Base-by-base conservation (phyloP, 2,329 filamentous ascomycete species). In the Curvularia verruculosa region DNA sequence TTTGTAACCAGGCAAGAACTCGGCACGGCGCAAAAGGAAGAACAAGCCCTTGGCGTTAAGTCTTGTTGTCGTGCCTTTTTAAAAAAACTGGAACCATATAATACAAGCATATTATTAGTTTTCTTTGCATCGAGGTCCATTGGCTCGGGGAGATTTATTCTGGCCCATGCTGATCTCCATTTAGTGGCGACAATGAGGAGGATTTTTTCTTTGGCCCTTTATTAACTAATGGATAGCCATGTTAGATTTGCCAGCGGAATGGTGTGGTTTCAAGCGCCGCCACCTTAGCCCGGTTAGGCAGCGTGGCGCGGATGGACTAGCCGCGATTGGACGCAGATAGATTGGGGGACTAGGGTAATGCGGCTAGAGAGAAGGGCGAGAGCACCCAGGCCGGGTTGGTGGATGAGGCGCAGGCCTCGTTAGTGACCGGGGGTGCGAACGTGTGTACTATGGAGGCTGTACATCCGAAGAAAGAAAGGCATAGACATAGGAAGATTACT, bases 251-350 rank as follows among this genome's bases (percentile, higher is more conserved):
- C 34, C 15, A 36, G 34, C 15, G 5, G 15, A 36, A 36, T 36
- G 8, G 34, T 36, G 13, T 18, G 34, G 34, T 56, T 56, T 56
- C 54, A 56, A 6, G 43, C 28, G 44, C 54, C 49, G 43, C 43
- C 12, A 21, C n/a, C 9, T 21, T 41, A 23, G 19, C 19, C 10
- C 4, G 12, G 39, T 23, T 6, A 29, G 34, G 34, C 15, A 36
- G 18, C 34, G 34, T 36, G 34, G 34, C 9, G 34, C 34, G 15
- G 34, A 8, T 36, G 31, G 40, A 21, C 47, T 45, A 55, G 53
- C 53, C 49, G 52, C 54, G 49, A 56, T 5, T 47, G 54, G 50
- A 44, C 37, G 54, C 54, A 45, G 37, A 45, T 57, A 28, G 50
- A 57, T 54, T 57, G 54, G 26, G 44, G 45, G 49, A 24, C 34